phyloP scores from a whole-genome alignment of 78 protist genomes.

The Dictyostelium purpureum region DNA sequence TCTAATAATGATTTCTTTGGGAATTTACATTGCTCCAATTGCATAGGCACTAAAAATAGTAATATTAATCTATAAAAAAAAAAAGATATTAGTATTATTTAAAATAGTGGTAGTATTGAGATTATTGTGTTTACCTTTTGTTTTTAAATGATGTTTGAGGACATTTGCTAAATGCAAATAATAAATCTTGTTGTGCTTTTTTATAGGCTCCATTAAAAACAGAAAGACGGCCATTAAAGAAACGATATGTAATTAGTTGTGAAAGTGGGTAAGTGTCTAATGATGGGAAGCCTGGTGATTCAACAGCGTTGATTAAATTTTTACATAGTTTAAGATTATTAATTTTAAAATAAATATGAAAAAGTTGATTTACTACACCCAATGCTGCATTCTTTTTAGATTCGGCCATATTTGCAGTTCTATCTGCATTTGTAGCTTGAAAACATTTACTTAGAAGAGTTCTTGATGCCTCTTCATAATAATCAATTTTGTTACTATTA shows the following conservation, averaged over 20 bases:
- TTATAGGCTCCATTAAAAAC: conserved; percentile 61
- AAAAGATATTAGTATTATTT: neutral
- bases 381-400: conserved; percentile 73
- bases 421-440: conserved; percentile 46
- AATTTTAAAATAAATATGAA: conserved; percentile 75
- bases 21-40: conserved; percentile 57
- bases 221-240: conserved; percentile 79
- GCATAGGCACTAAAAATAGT: conserved; percentile 79
- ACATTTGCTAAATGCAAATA: conserved; percentile 70
- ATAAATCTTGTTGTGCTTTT: conserved; percentile 63
- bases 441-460: conserved; percentile 41
- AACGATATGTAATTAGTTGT: conserved; percentile 68
- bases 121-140: neutral
- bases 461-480: conserved; percentile 66
- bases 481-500: neutral
- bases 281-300: conserved; percentile 47
- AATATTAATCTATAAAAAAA: conserved; percentile 25
- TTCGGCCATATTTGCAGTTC: conserved; percentile 14
- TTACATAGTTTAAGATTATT: conserved; percentile 67
- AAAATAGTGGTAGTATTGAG: neutral
- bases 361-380: conserved; percentile 72
- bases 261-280: conserved; percentile 28
- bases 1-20: conserved; percentile 55
- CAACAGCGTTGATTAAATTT: conserved; percentile 49
- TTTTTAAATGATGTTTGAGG: conserved; percentile 2